A percentile compares a stretch with the other conserved stretches of the same genome.
phyloP scores from a whole-genome alignment of 192 early-diverging fungal species.

The Paraglomus brasilianum region DNA sequence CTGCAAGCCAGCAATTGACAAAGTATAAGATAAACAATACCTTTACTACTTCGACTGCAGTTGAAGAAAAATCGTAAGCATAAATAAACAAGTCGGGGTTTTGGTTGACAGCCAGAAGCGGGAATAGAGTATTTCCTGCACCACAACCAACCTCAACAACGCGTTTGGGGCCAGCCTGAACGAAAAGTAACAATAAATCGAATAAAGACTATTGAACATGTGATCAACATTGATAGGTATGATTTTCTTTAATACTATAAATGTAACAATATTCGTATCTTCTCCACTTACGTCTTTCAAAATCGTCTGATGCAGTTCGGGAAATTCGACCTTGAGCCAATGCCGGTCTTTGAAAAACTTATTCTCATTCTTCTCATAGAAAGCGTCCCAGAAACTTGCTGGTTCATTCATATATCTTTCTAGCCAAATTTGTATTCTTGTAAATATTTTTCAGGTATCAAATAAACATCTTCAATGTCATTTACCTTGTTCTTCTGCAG shows the following conservation, averaged over 20 bases:
- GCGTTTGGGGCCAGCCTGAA: constrained; percentile 51
- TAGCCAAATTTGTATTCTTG: background rate
- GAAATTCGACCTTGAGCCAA: constrained; percentile 94
- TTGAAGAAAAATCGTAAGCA: constrained; percentile 88
- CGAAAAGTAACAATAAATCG: constrained; percentile 31
- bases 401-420: constrained; percentile 49
- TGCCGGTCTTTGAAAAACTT: constrained; percentile 97
- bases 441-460: background rate
- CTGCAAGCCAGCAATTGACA: background rate
- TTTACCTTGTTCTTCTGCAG: constrained; percentile 55
- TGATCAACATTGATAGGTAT: background rate
- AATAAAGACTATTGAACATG: constrained; percentile 27
- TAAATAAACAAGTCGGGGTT: constrained; percentile 85
- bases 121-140: constrained; percentile 95
- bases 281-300: constrained; percentile 42
- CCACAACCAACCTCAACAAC: constrained; percentile 98
- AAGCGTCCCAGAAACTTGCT: constrained; percentile 72
- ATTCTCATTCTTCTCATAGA: constrained; percentile 81
- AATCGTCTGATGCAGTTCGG: constrained; percentile 69
- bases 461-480: background rate
- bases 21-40: constrained; percentile 25
- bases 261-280: constrained; percentile 2
- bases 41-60: constrained; percentile 93
- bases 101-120: constrained; percentile 72
- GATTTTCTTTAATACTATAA: background rate